Evolutionary conservation across 139 green algal genomes (phyloP).

Genomic region (Closterium sp.): DNA sequence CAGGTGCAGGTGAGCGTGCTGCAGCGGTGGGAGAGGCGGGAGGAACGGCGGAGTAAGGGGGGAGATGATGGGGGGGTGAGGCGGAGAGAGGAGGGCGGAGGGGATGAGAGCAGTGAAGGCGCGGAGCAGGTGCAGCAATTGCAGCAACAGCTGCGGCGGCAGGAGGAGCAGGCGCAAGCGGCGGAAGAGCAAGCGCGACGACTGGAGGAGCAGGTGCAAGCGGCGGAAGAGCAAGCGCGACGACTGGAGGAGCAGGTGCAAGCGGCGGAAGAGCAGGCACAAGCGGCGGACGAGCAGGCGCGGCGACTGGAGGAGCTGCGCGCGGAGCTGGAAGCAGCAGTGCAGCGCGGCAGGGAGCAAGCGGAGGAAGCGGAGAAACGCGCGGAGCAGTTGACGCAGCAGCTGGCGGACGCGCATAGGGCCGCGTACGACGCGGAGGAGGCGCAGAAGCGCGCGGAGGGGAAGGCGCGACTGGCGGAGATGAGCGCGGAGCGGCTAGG

Average conservation of each 20-base stretch:
- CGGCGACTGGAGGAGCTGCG: not conserved
- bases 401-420: not conserved
- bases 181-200: not conserved
- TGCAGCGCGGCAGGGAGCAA: not conserved
- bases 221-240: not conserved
- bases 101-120: not conserved
- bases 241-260: slow-evolving; percentile 3
- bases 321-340: not conserved
- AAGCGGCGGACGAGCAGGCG: not conserved
- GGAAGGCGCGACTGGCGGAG: not conserved
- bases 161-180: slow-evolving; percentile 6
- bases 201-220: slow-evolving; percentile 5
- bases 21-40: not conserved
- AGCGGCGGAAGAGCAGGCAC: slow-evolving; percentile 1
- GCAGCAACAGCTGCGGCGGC: not conserved
- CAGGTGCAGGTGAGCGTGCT: slow-evolving; percentile 15
- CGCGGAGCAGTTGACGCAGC: not conserved
- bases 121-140: slow-evolving; percentile 12
- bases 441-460: slow-evolving; percentile 8
- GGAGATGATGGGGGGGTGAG: slow-evolving; percentile 5
- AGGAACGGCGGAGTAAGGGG: not conserved
- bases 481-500: not conserved
- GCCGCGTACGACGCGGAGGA: not conserved
- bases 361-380: not conserved
- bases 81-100: not conserved